Evolutionary conservation across 2,329 filamentous ascomycete species (phyloP), one percentile per base, ranked within the genome.

Genomic region (Rhinocladiella similis): DNA sequence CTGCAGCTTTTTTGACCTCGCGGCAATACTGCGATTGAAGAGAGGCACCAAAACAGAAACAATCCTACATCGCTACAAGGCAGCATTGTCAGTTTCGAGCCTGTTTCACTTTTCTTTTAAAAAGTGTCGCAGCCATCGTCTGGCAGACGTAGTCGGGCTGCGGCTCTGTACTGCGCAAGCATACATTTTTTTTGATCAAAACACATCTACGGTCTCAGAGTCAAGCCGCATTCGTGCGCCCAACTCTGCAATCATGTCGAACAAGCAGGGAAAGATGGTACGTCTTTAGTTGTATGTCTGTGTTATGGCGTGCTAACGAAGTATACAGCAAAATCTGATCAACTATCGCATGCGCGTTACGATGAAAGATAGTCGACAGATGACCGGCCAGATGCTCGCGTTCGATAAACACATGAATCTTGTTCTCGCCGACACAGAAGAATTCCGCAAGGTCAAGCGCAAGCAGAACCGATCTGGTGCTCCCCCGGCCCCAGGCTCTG

Each of bases 341-440:
- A 97, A 99, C 81, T 97, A 96, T 82, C 91, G 93, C 77, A 97
- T 99, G 92, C 88, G 93, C 72, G 88, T 97, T 64, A 97, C 92
- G 54, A 83, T 99, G 73, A 91, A 90, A 71, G 94, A 99, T 78
- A 91, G 91, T 64, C 87, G 94, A 70, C 91, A 97, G 75, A 95
- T 99, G 87, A 92, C 91, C 39, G 94, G 92, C 61, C 91, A 97
- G 75, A 96, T 99, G 90, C 84, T 99, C 66, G 94, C 94, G 53
- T 99, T 97, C 70, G 94, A 99, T 76, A 97, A 97, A 85, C 94
- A 99, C 77, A 99, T 99, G 94, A 99, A 99, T 75, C 85, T 99
- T 64, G 94, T 99, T 61, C 89, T 99, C 62, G 94, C 93, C 76
- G 94, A 99, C 71, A 97, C 94, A 66, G 94, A 99, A 83, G 93